These are phyloP conservation scores for Talaromyces sp. DNA, from an alignment of 2,329 filamentous ascomycete genomes.

Conservation along the genomic window DNA sequence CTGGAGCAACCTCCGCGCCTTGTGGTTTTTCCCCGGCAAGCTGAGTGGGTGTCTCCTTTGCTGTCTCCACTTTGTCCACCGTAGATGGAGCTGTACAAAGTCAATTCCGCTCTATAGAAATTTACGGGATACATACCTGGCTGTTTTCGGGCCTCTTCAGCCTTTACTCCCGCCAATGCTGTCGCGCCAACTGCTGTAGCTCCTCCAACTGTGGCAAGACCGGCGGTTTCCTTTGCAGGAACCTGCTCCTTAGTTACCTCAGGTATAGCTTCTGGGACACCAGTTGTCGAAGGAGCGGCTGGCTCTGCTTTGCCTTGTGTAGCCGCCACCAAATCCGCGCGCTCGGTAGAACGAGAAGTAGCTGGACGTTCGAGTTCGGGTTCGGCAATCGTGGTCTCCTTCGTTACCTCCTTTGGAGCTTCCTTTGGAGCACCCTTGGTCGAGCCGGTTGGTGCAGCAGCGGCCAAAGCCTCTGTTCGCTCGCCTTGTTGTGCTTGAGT, in stretches of 20 bases:
- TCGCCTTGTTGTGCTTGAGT: background rate
- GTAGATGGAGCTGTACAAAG: background rate
- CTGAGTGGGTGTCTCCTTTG: background rate
- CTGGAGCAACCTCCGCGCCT: slow-evolving; percentile 16
- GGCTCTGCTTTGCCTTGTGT: slow-evolving; percentile 1
- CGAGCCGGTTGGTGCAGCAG: slow-evolving; percentile 1
- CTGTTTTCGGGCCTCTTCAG: background rate
- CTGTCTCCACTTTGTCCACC: background rate
- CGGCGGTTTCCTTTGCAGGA: background rate
- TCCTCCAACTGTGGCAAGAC: background rate
- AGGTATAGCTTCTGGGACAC: background rate
- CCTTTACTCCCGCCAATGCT: background rate
- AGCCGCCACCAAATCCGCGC: background rate
- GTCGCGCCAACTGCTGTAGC: background rate
- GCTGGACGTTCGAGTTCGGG: background rate
- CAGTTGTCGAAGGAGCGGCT: background rate
- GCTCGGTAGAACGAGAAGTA: background rate
- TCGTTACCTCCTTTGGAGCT: background rate
- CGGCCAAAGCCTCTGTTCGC: slow-evolving; percentile 11
- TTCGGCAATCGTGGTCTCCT: background rate
- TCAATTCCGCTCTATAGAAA: background rate
- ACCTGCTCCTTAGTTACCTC: background rate
- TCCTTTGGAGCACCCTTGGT: background rate
- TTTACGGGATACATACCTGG: slow-evolving; percentile 8
- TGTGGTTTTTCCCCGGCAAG: background rate